Percentiles rank a stretch among this genome's conserved stretches.
phyloP scores from a whole-genome alignment of 495 filamentous ascomycete genomes.

The Talaromyces trachyspermus region DNA sequence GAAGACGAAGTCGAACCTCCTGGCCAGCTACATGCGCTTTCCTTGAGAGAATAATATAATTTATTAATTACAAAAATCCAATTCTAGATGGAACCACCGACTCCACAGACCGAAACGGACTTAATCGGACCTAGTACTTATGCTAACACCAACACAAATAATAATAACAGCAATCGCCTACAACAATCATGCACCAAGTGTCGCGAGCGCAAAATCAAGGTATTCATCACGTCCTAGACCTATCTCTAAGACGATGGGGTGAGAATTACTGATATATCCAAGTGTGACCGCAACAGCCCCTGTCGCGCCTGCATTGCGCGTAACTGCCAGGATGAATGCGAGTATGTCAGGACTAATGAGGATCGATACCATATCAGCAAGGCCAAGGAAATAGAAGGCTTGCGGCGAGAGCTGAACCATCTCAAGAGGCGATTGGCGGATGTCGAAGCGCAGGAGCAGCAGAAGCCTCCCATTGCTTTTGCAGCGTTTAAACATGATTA shows the following conservation, averaged over 20 bases:
- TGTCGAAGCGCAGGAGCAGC: not conserved
- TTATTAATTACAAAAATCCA: no score
- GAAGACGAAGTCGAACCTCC: no score
- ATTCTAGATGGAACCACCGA: no score
- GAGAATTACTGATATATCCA: no score
- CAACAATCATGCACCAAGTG: slow-evolving; percentile 4
- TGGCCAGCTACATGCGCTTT: no score
- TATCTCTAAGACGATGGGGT: no score
- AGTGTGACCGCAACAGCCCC: slow-evolving; percentile 29
- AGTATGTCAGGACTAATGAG: slow-evolving; percentile 25
- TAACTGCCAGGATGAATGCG: slow-evolving; percentile 26
- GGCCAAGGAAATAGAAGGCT: slow-evolving; percentile 23
- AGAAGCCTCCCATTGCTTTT: not conserved
- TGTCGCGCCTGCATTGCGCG: slow-evolving; percentile 25
- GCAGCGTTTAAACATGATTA: not conserved
- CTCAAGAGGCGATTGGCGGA: slow-evolving; percentile 2
- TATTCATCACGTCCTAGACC: no score
- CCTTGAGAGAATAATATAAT: no score
- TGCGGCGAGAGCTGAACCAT: slow-evolving; percentile 21
- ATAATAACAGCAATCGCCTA: not conserved
- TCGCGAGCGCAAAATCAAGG: slow-evolving; percentile 2
- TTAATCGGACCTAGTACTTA: no score
- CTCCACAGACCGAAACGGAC: no score
- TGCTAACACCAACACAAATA: no score
- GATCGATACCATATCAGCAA: slow-evolving; percentile 29